phyloP scores from a whole-genome alignment of 331 rosid species.

The Cydonia oblonga region DNA sequence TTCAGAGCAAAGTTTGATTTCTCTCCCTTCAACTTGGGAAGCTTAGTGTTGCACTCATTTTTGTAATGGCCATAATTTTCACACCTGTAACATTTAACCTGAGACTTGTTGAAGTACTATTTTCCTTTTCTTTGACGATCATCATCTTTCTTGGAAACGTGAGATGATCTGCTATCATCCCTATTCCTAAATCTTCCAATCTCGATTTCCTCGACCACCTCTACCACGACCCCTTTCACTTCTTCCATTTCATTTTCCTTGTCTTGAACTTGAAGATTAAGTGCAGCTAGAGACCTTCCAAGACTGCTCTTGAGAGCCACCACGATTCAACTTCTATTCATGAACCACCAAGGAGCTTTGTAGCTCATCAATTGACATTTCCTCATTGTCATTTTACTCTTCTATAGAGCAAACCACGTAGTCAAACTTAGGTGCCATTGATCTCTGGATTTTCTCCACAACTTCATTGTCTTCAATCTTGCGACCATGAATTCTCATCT shows the following conservation, averaged over 20 bases:
- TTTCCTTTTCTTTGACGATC: neutral
- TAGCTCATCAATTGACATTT: neutral
- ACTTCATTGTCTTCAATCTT: neutral
- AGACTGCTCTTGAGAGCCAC: neutral
- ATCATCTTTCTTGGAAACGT: neutral
- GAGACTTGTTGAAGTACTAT: neutral
- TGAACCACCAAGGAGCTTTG: neutral
- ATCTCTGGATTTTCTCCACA: neutral
- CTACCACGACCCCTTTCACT: neutral
- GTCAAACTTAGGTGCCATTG: too few species aligned
- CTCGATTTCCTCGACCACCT: neutral
- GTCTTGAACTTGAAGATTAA: neutral
- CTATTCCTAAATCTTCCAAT: neutral
- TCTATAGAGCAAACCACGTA: too few species aligned
- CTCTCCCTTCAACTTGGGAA: too few species aligned
- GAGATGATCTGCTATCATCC: neutral
- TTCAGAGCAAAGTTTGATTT: neutral
- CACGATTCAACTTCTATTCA: neutral
- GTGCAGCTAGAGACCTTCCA: neutral
- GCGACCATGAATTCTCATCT: conserved; percentile 1
- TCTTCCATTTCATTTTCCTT: too few species aligned
- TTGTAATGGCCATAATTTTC: too few species aligned
- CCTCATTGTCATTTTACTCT: neutral
- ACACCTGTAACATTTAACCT: neutral
- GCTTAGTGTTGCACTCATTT: too few species aligned